Conservation (phyloP, 192 early-diverging fungal genomes). For the Dissophora ornata region DNA sequence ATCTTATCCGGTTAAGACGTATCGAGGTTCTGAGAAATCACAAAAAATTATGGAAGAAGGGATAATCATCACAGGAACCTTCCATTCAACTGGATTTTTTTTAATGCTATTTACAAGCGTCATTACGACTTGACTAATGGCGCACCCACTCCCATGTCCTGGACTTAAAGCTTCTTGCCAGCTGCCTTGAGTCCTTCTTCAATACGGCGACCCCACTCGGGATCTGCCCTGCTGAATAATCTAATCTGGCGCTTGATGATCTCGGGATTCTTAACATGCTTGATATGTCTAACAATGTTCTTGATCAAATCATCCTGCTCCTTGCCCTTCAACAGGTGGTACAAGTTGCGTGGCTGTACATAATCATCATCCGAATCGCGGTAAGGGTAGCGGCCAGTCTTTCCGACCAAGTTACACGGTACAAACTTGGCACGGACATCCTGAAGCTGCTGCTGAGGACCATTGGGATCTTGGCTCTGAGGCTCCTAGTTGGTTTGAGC, state of each 20-base stretch:
- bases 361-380: constrained; percentile 69
- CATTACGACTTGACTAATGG: constrained; percentile 2
- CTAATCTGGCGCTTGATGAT: constrained; percentile 77
- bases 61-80: too few relatives aligned
- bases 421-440: constrained; percentile 64
- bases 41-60: too few relatives aligned
- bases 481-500: constrained; percentile 82
- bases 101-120: constrained; percentile 6
- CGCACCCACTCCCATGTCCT: too few relatives aligned
- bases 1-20: too few relatives aligned
- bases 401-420: constrained; percentile 51
- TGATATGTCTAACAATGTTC: constrained; percentile 73
- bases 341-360: constrained; percentile 73
- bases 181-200: constrained; percentile 59
- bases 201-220: constrained; percentile 78
- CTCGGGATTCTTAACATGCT: constrained; percentile 66
- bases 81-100: too few relatives aligned
- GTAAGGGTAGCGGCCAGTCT: constrained; percentile 72
- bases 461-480: constrained; percentile 64
- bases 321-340: constrained; percentile 70
- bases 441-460: constrained; percentile 69
- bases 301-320: constrained; percentile 71
- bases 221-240: constrained; percentile 79
- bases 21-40: too few relatives aligned
- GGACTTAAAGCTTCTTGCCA: constrained; percentile 22